These are phyloP conservation scores for Neopestalotiopsis sp. DNA, from an alignment of 2,329 filamentous ascomycete genomes.

Conservation along the genomic window DNA sequence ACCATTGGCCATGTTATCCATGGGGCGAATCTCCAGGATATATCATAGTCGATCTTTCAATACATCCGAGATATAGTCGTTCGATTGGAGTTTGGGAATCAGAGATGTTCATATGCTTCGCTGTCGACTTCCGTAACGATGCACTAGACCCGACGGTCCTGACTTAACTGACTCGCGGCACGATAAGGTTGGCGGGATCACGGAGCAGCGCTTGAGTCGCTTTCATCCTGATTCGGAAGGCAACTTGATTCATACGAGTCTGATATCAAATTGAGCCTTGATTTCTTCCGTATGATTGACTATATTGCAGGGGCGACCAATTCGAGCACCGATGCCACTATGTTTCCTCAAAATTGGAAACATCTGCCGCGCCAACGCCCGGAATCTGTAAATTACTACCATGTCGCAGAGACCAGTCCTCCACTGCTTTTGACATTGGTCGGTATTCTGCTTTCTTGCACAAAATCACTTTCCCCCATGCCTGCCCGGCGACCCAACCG, in stretches of 20 bases:
- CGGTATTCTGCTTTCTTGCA: background rate
- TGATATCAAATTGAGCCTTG: too few relatives aligned
- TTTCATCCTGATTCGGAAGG: too few relatives aligned
- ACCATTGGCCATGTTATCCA: background rate
- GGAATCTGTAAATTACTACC: background rate
- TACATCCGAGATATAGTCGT: too few relatives aligned
- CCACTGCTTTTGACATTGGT: background rate
- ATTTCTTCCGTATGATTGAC: too few relatives aligned
- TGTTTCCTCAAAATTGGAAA: too few relatives aligned
- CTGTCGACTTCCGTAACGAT: background rate
- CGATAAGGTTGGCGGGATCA: background rate
- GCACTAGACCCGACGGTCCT: background rate
- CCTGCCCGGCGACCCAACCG: background rate
- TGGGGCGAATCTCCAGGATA: too few relatives aligned
- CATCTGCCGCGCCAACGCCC: too few relatives aligned
- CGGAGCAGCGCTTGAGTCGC: too few relatives aligned
- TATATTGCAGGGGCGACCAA: too few relatives aligned
- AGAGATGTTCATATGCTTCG: background rate
- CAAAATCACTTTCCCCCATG: background rate
- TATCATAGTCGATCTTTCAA: accelerated
- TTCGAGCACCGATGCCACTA: too few relatives aligned
- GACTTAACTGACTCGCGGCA: background rate
- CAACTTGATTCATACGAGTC: too few relatives aligned
- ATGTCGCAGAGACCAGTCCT: background rate
- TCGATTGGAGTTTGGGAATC: background rate